These are phyloP conservation scores for Xerocomus potaroensis DNA, from an alignment of 768 basidiomycete genomes.

Conservation along the genomic window DNA sequence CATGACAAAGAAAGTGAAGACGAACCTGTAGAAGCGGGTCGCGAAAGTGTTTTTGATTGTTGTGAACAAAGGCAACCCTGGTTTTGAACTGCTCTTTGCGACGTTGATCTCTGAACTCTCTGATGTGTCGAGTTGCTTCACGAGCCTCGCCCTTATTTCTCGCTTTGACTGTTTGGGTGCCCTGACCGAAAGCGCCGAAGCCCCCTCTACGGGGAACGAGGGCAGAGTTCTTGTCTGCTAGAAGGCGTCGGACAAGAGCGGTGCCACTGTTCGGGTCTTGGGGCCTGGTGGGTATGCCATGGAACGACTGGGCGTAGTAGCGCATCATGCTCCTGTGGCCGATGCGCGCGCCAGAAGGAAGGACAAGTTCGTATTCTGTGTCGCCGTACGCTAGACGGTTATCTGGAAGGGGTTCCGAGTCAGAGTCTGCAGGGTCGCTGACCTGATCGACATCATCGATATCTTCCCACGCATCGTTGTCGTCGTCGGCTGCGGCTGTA, in stretches of 20 bases:
- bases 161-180: slow-evolving; percentile 81
- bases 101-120: slow-evolving; percentile 78
- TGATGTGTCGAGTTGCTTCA: slow-evolving; percentile 83
- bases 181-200: slow-evolving; percentile 80
- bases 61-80: slow-evolving; percentile 71
- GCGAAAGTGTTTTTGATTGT: slow-evolving; percentile 85
- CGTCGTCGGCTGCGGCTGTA: slow-evolving; percentile 9
- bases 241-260: slow-evolving; percentile 69
- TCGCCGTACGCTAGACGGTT: slow-evolving; percentile 72
- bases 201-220: slow-evolving; percentile 83
- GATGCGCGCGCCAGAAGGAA: slow-evolving; percentile 89
- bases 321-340: slow-evolving; percentile 85
- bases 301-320: slow-evolving; percentile 84
- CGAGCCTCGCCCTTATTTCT: slow-evolving; percentile 93
- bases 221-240: slow-evolving; percentile 80
- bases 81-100: slow-evolving; percentile 82
- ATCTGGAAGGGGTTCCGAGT: slow-evolving; percentile 35
- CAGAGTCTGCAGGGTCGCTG: slow-evolving; percentile 36
- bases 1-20: background rate
- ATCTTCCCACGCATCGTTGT: slow-evolving; percentile 39
- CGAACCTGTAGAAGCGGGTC: slow-evolving; percentile 62
- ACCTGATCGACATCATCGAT: slow-evolving; percentile 27
- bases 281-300: slow-evolving; percentile 38
- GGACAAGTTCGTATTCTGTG: slow-evolving; percentile 79
- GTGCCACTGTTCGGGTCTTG: slow-evolving; percentile 71